Percentiles rank a stretch among this genome's conserved stretches.
These are phyloP conservation scores for Aegilops longissima DNA, from an alignment of 176 grass and related monocot species.

Conservation along the genomic window DNA sequence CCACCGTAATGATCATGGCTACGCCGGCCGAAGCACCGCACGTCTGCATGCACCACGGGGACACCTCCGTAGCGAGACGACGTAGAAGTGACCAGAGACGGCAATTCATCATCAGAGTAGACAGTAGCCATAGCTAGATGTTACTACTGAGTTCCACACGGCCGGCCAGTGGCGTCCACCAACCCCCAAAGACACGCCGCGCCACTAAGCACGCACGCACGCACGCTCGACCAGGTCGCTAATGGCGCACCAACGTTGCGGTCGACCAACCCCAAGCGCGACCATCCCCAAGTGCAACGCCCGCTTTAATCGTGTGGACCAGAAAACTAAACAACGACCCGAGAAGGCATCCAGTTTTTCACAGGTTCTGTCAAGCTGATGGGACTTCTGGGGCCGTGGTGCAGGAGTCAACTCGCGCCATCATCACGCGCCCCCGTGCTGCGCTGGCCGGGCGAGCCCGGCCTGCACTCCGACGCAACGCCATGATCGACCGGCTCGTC, in stretches of 20 bases:
- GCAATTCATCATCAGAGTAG: background rate
- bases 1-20: background rate
- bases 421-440: constrained; percentile 9
- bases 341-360: background rate
- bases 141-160: background rate
- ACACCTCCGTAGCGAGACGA: background rate
- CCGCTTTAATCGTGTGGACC: constrained; percentile 14
- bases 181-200: background rate
- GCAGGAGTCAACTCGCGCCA: constrained; percentile 30
- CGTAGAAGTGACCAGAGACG: background rate
- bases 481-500: background rate
- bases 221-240: constrained; percentile 33
- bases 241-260: constrained; percentile 38
- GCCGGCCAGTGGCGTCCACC: background rate
- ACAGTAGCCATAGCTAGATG: background rate
- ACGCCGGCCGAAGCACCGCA: no score
- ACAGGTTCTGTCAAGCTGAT: background rate
- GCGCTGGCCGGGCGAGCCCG: background rate
- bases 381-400: no score
- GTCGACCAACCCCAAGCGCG: background rate
- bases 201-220: constrained; percentile 49
- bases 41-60: background rate
- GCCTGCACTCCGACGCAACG: background rate
- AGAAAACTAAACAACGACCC: background rate
- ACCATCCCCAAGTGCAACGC: background rate